A percentile compares a stretch with the other conserved stretches of the same genome.
phyloP scores from a whole-genome alignment of 352 stramenopile genomes.

The Globisporangium cylindrosporum region DNA sequence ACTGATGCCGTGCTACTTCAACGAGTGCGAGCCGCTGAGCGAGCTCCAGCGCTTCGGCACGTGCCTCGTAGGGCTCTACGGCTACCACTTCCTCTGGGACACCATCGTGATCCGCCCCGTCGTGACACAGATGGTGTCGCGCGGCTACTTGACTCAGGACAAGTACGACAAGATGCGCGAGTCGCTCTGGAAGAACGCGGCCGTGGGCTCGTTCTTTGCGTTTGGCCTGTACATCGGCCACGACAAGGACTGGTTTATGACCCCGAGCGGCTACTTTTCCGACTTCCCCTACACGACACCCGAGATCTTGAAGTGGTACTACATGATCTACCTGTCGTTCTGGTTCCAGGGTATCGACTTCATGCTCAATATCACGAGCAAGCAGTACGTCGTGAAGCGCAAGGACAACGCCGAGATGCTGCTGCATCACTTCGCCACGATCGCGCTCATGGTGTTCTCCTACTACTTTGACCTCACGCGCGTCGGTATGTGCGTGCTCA shows the following conservation, averaged over 20 bases:
- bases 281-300: slow-evolving; percentile 44
- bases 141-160: slow-evolving; percentile 42
- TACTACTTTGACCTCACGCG: slow-evolving; percentile 72
- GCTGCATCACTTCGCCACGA: slow-evolving; percentile 73
- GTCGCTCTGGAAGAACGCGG: slow-evolving; percentile 80
- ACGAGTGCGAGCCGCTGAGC: slow-evolving; percentile 46
- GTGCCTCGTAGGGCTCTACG: slow-evolving; percentile 53
- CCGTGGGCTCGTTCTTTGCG: slow-evolving; percentile 58
- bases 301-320: slow-evolving; percentile 74
- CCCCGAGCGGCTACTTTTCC: slow-evolving; percentile 63
- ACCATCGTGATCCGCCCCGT: slow-evolving; percentile 54
- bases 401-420: slow-evolving; percentile 85
- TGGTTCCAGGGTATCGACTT: slow-evolving; percentile 85
- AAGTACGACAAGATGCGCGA: slow-evolving; percentile 84
- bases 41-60: slow-evolving; percentile 64
- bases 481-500: slow-evolving; percentile 71
- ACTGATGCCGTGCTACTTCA: slow-evolving; percentile 73
- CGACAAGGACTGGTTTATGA: slow-evolving; percentile 72
- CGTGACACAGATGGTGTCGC: slow-evolving; percentile 39
- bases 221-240: slow-evolving; percentile 60
- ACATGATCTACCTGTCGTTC: slow-evolving; percentile 83
- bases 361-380: slow-evolving; percentile 80
- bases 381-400: slow-evolving; percentile 79
- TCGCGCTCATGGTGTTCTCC: slow-evolving; percentile 76
- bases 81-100: slow-evolving; percentile 73